Conservation (phyloP, 225 moss, liverwort and hornwort genomes). For the Rhytidiadelphus loreus region DNA sequence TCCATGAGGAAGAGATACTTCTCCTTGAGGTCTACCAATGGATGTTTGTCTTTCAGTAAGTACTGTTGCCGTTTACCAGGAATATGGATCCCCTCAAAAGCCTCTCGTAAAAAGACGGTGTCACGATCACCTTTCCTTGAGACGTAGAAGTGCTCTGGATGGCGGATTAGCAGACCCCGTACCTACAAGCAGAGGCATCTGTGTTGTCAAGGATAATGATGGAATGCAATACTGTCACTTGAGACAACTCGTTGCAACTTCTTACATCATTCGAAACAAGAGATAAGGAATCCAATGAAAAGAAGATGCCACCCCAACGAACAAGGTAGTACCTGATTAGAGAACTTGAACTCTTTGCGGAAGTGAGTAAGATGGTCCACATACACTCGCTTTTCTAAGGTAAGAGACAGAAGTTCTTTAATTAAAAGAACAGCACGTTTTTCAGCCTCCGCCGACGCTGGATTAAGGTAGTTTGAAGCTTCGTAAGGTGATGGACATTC, state of each 20-base stretch:
- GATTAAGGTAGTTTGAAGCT: slow-evolving; percentile 50
- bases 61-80: slow-evolving; percentile 41
- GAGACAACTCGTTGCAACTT: background rate
- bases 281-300: background rate
- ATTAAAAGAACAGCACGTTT: slow-evolving; percentile 70
- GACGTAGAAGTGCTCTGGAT: slow-evolving; percentile 94
- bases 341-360: slow-evolving; percentile 87
- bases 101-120: slow-evolving; percentile 79
- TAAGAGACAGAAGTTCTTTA: slow-evolving; percentile 70
- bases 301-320: background rate
- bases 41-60: slow-evolving; percentile 56
- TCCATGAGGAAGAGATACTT: slow-evolving; percentile 45
- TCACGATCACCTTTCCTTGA: slow-evolving; percentile 86
- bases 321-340: slow-evolving; percentile 49
- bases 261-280: background rate
- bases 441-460: slow-evolving; percentile 67
- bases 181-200: slow-evolving; percentile 27
- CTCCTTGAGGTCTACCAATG: slow-evolving; percentile 54
- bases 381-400: slow-evolving; percentile 72
- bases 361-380: slow-evolving; percentile 98
- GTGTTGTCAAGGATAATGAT: background rate
- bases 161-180: slow-evolving; percentile 69
- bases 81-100: slow-evolving; percentile 48
- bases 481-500: slow-evolving; percentile 84
- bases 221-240: background rate